Percentiles rank a stretch among this genome's conserved stretches.
Evolutionary conservation across 1,139 yeast species (phyloP).

Genomic region (Lodderomyces metapsilosis): DNA sequence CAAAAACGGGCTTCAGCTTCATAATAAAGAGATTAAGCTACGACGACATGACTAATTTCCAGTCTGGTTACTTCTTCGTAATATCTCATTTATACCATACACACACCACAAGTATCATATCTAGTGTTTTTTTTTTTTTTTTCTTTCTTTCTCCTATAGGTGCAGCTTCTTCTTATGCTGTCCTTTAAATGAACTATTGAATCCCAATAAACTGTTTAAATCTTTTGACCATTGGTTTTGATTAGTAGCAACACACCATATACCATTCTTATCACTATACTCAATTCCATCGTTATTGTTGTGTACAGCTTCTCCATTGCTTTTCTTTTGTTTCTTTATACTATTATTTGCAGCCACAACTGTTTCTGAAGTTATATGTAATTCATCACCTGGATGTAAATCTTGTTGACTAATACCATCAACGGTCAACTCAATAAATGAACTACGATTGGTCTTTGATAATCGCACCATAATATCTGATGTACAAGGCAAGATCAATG

Average conservation of each 20-base stretch:
- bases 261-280: constrained; percentile 48
- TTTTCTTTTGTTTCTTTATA: constrained; percentile 2
- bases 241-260: constrained; percentile 85
- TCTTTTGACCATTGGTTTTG: constrained; percentile 92
- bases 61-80: no score
- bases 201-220: constrained; percentile 82
- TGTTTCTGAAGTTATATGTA: constrained; percentile 52
- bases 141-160: constrained; percentile 5
- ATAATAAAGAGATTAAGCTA: no score
- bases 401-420: constrained; percentile 80
- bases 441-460: constrained; percentile 47
- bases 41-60: no score
- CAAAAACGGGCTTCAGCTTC: no score
- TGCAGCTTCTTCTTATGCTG: constrained; percentile 14
- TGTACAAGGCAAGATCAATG: constrained; percentile 73
- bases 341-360: constrained; percentile 7
- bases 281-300: background rate
- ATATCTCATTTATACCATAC: no score
- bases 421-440: constrained; percentile 56
- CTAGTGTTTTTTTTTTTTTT: no score
- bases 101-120: no score
- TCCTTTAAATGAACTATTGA: constrained; percentile 71
- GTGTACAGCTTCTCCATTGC: background rate
- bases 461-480: constrained; percentile 68
- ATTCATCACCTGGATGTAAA: constrained; percentile 73